Percentiles rank a stretch among this genome's conserved stretches.
phyloP scores from a whole-genome alignment of 2,329 filamentous ascomycete genomes.

The Coleophoma eucalyptorum region DNA sequence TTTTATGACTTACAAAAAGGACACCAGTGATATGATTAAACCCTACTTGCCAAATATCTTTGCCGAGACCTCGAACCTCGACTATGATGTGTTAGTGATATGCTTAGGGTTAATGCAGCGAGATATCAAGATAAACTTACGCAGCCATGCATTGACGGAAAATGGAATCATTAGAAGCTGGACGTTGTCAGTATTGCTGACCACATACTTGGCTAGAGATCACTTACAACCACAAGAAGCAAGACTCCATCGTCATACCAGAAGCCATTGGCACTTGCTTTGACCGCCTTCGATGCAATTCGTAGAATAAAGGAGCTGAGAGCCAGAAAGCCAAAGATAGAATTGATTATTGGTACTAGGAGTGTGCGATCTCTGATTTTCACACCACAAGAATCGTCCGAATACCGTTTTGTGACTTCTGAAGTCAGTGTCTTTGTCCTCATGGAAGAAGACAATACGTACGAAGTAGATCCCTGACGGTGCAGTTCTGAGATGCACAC shows the following conservation, averaged over 20 bases:
- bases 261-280: neutral
- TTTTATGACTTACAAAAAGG: conserved; percentile 6
- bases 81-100: conserved; percentile 1
- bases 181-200: neutral
- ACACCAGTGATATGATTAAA: conserved; percentile 10
- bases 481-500: neutral
- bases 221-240: neutral
- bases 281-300: neutral
- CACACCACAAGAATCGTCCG: conserved; percentile 1
- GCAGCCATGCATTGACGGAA: neutral
- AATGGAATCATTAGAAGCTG: neutral
- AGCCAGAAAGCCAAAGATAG: neutral
- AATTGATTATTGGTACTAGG: neutral
- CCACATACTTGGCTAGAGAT: too few species aligned
- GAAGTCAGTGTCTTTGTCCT: neutral
- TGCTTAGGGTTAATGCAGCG: neutral
- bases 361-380: neutral
- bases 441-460: neutral
- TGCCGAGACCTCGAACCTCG: conserved; percentile 6
- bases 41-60: conserved; percentile 12
- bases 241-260: neutral
- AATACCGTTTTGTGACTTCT: neutral
- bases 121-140: neutral
- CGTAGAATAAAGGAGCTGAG: conserved; percentile 1
- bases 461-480: neutral